These are phyloP conservation scores for Xylaria telfairii DNA, from an alignment of 495 filamentous ascomycete species.

Conservation along the genomic window DNA sequence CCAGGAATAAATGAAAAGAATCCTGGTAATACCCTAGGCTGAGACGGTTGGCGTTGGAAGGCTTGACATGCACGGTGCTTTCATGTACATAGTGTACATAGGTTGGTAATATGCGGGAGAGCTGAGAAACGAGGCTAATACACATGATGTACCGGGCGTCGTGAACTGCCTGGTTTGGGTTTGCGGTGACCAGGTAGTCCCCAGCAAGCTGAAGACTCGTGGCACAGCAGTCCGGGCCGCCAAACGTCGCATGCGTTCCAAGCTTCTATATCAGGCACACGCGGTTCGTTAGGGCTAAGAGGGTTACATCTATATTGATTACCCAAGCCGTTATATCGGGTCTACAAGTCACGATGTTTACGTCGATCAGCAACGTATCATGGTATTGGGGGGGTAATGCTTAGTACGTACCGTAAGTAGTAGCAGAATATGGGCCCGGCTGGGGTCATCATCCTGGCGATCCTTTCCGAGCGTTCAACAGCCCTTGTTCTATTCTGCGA, in stretches of 20 bases:
- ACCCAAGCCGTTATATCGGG: constrained; percentile 2
- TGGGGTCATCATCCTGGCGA: constrained; percentile 17
- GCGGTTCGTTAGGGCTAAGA: not conserved
- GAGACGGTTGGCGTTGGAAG: constrained; percentile 16
- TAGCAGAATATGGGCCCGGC: constrained; percentile 9
- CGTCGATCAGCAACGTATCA: constrained; percentile 11
- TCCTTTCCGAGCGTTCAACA: constrained; percentile 23
- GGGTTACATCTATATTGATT: constrained; percentile 4
- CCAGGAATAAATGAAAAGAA: constrained; percentile 4
- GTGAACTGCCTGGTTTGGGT: not conserved
- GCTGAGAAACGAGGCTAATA: constrained; percentile 18
- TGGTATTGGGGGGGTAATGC: not conserved
- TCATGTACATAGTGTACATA: not conserved
- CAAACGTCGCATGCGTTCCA: constrained; percentile 18
- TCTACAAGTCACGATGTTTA: not conserved
- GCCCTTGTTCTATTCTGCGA: constrained; percentile 3
- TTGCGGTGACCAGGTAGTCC: constrained; percentile 2
- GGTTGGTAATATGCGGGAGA: not conserved
- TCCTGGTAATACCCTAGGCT: constrained; percentile 16
- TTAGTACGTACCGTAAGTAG: not conserved
- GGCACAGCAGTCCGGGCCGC: constrained; percentile 17
- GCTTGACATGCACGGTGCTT: constrained; percentile 27
- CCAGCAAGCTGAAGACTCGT: constrained; percentile 7
- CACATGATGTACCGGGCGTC: constrained; percentile 6
- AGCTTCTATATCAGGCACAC: constrained; percentile 19